Base-by-base conservation (phyloP, 208 protist genomes). In the Phytomonas francai region DNA sequence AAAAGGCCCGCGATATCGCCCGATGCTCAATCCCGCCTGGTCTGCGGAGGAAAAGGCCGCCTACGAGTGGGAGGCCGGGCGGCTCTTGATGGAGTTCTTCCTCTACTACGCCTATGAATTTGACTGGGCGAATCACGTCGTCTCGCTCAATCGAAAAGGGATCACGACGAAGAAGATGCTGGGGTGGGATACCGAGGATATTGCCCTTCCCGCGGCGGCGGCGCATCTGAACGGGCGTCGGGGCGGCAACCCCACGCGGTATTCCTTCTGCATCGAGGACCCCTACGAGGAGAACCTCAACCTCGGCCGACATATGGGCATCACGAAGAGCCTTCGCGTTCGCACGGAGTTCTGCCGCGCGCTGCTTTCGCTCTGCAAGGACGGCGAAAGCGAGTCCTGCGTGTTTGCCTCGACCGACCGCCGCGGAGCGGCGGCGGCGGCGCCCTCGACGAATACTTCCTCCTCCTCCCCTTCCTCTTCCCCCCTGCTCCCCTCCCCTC, bases 281-380 rank as follows among this genome's bases (percentile, higher is more conserved):
- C 92, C 89, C 8, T 95, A 97, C 68, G 92, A 97, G 63, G 79
- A 91, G 49, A 94, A 95, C 42, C 72, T 92, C 22, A 94, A 93
- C 69, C 73, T 92, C 2, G 88, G 85, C 6, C 83, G 90, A 1
- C 90, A 96, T 72, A 88, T 96, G 76, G 90, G 90, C 60, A 71
- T 91, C 49, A 91, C 84, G n/a, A 92, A 92, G 67, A 83, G 79
- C 19, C 73, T 91, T 45, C 91, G 93, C 67, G 90, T 97, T 16
- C 70, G 86, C 65, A 72, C 80, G 16, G 91, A 96, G 78, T 68
- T 92, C 59, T 85, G 88, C 58, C 81, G 84, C n/a, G 91, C 76
- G 8, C 72, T 91, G 45, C 49, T 94, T 5, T 93, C 85, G 31
- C 67, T 94, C 34, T 70, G 90, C 49, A 94, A 93, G 75, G 87